A percentile compares a stretch with the other conserved stretches of the same genome.
Evolutionary conservation across 108 stramenopile genomes (phyloP).

Genomic region (Cyclotella atomus): DNA sequence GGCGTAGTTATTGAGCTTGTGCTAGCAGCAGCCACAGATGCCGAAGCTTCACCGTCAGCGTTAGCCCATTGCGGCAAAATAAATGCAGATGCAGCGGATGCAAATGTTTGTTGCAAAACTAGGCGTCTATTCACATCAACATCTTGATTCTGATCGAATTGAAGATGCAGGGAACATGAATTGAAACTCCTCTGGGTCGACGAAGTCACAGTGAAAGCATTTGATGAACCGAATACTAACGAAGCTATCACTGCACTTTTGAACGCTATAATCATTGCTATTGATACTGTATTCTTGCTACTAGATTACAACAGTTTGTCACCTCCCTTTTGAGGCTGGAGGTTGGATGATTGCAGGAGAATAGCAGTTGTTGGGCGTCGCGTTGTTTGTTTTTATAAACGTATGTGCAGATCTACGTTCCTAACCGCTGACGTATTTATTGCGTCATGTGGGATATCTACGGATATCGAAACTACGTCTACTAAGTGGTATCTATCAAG

Average conservation of each 20-base stretch:
- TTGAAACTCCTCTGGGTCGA: not conserved
- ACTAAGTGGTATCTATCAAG: too few relatives aligned
- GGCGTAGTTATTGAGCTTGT: not conserved
- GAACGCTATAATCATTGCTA: conserved; percentile 1
- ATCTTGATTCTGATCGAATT: not conserved
- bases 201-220: not conserved
- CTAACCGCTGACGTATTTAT: too few relatives aligned
- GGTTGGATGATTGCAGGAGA: not conserved
- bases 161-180: conserved; percentile 3
- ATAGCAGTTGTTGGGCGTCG: too few relatives aligned
- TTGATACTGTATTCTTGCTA: not conserved
- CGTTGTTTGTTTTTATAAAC: too few relatives aligned
- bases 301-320: not conserved
- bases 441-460: too few relatives aligned
- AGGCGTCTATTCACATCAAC: not conserved
- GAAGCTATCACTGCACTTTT: not conserved
- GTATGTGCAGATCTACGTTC: too few relatives aligned
- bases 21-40: not conserved
- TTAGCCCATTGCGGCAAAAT: conserved; percentile 13
- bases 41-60: conserved; percentile 3
- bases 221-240: not conserved
- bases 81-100: not conserved
- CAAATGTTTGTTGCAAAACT: conserved; percentile 1
- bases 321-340: not conserved
- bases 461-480: too few relatives aligned